Conservation (phyloP, 805 yeast genomes). For the Candida yuanshanica region DNA sequence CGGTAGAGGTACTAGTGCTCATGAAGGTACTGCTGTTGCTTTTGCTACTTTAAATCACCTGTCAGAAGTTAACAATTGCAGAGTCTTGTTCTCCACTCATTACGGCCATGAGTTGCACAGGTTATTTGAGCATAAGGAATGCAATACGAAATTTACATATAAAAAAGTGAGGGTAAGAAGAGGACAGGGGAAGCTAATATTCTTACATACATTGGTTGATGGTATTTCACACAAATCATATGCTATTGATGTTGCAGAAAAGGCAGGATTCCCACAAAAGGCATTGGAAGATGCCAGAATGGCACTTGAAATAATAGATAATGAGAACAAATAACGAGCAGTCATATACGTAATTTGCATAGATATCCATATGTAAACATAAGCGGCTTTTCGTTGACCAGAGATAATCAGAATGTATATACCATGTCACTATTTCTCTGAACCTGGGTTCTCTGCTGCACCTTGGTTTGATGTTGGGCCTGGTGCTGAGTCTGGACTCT, state of each 20-base stretch:
- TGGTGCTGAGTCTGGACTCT: no score
- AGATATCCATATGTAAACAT: no score
- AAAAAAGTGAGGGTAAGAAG: constrained; percentile 42
- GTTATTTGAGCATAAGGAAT: constrained; percentile 51
- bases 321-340: neutral
- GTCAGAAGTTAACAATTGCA: constrained; percentile 61
- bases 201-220: constrained; percentile 80
- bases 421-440: no score
- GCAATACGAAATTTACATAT: constrained; percentile 63
- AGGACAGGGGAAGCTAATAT: constrained; percentile 55
- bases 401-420: no score
- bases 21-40: constrained; percentile 96
- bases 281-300: constrained; percentile 76
- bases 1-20: constrained; percentile 75
- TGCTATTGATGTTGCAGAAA: constrained; percentile 95
- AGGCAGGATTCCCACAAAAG: constrained; percentile 84
- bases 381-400: no score
- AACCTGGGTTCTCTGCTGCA: no score
- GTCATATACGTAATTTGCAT: neutral
- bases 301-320: constrained; percentile 38
- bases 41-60: constrained; percentile 90
- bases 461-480: no score
- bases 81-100: constrained; percentile 92
- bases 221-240: constrained; percentile 92
- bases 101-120: constrained; percentile 83